Percentiles rank a stretch among this genome's conserved stretches.
Evolutionary conservation across 1,284 basidiomycete genomes (phyloP).

Genomic region (Boletus smithii): DNA sequence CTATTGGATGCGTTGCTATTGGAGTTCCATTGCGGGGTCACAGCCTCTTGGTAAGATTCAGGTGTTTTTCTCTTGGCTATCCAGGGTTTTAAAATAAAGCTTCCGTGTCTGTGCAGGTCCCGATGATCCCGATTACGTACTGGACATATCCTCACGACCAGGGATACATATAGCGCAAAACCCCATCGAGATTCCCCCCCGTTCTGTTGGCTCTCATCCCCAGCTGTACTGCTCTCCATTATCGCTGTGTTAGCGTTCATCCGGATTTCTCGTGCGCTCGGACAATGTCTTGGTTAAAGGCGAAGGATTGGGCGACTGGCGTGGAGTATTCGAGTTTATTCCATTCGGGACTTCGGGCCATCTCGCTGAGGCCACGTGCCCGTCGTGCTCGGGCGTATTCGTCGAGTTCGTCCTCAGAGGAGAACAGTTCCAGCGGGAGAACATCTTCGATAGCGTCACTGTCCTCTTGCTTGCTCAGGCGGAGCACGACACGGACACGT

Average conservation of each 20-base stretch:
- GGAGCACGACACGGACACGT: constrained; percentile 1
- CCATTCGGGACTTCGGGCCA: constrained; percentile 29
- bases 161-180: constrained; percentile 25
- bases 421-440: constrained; percentile 5
- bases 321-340: constrained; percentile 31
- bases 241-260: no score
- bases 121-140: neutral
- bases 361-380: constrained; percentile 18
- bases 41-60: constrained; percentile 1
- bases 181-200: neutral
- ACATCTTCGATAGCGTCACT: constrained; percentile 1
- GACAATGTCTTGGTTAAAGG: constrained; percentile 33
- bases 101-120: constrained; percentile 1
- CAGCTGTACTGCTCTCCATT: no score
- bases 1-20: constrained; percentile 2
- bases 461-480: constrained; percentile 10
- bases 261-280: no score
- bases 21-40: constrained; percentile 9
- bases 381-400: constrained; percentile 13
- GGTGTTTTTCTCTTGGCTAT: constrained; percentile 13
- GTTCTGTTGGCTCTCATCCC: constrained; percentile 2
- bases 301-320: constrained; percentile 29
- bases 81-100: constrained; percentile 6
- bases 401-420: constrained; percentile 3
- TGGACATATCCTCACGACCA: constrained; percentile 8